Conservation (phyloP, 106 monocot genomes). For the Chionographis japonica region DNA sequence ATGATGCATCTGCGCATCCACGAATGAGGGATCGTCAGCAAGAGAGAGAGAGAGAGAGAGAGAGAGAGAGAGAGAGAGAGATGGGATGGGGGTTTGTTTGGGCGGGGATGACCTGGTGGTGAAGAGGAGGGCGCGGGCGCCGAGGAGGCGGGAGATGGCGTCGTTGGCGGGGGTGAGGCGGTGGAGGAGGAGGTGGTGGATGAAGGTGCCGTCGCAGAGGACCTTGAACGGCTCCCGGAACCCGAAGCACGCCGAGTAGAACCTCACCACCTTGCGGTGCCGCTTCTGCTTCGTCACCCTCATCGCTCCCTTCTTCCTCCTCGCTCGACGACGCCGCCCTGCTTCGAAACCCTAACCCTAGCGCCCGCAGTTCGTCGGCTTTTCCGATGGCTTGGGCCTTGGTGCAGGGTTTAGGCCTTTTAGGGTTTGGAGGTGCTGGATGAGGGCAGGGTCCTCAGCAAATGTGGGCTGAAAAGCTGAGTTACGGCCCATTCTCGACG, state of each 20-base stretch:
- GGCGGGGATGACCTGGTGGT: constrained; percentile 29
- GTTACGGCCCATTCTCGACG: too few species aligned
- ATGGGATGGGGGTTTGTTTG: too few species aligned
- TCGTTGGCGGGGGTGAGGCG: constrained; percentile 62
- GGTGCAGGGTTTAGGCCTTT: too few species aligned
- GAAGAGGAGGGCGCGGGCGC: constrained; percentile 50
- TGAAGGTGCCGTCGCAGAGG: constrained; percentile 84
- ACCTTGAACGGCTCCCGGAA: constrained; percentile 96
- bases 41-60: not conserved
- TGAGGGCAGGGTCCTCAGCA: too few species aligned
- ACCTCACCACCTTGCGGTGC: constrained; percentile 72
- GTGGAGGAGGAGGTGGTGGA: constrained; percentile 80
- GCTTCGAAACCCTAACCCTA: not conserved
- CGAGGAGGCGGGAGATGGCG: constrained; percentile 50
- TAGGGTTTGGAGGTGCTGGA: too few species aligned
- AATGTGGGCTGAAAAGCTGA: too few species aligned
- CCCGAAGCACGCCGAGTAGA: constrained; percentile 81
- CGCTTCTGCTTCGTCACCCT: constrained; percentile 88
- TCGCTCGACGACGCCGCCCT: not conserved
- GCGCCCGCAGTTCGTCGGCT: not conserved
- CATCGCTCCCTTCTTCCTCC: constrained; percentile 28
- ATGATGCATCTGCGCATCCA: constrained; percentile 35
- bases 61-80: too few species aligned
- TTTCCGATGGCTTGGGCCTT: too few species aligned
- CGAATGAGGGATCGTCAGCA: not conserved